A percentile compares a stretch with the other conserved stretches of the same genome.
These are phyloP conservation scores for Ophiostoma populinum DNA, from an alignment of 2,329 filamentous ascomycete species.

Conservation along the genomic window DNA sequence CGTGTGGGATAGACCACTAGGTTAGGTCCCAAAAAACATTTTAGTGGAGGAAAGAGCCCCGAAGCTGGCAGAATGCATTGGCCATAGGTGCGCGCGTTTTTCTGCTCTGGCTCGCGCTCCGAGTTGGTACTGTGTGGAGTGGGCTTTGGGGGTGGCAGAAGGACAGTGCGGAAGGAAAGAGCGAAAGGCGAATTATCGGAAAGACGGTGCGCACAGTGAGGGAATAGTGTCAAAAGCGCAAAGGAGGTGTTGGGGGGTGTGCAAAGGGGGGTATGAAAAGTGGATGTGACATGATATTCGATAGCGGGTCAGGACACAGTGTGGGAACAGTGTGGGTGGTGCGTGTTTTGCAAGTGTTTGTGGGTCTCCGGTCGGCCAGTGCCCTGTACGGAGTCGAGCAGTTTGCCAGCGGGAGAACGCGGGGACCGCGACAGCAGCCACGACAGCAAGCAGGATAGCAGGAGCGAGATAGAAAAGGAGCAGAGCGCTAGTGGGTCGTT, in stretches of 20 bases:
- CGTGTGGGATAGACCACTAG: background rate
- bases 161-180: conserved; percentile 5
- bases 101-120: conserved; percentile 8
- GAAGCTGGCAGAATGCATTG: background rate
- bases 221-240: too few species aligned
- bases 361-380: background rate
- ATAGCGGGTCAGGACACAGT: conserved; percentile 2
- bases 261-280: background rate
- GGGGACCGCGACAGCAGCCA: conserved; percentile 8
- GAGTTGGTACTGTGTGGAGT: conserved; percentile 8
- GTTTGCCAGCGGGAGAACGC: conserved; percentile 10
- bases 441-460: conserved; percentile 4
- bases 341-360: conserved; percentile 1
- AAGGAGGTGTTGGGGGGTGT: background rate
- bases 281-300: background rate
- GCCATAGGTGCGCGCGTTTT: conserved; percentile 8
- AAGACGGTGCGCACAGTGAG: conserved; percentile 2
- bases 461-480: conserved; percentile 3
- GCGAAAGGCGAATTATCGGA: conserved; percentile 6
- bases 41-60: background rate
- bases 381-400: too few species aligned
- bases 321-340: background rate
- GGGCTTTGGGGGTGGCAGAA: conserved; percentile 4
- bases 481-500: conserved; percentile 7
- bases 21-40: conserved; percentile 2